phyloP scores from a whole-genome alignment of 2,329 filamentous ascomycete genomes.

The Fusarium sp. region DNA sequence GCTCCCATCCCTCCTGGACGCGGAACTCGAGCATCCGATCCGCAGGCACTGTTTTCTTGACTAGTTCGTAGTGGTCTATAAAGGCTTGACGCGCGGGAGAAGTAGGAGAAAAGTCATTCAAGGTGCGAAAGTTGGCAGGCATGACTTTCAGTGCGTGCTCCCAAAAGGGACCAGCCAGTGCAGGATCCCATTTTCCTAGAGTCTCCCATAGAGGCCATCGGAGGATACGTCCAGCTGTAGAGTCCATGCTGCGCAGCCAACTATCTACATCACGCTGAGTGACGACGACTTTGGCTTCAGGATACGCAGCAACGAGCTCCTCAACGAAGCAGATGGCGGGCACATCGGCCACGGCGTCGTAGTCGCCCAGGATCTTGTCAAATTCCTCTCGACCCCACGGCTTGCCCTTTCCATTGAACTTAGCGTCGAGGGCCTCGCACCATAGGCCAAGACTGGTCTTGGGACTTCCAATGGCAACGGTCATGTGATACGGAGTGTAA shows the following conservation, averaged over 20 bases:
- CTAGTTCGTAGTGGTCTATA: slow-evolving; percentile 10
- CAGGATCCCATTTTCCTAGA: slow-evolving; percentile 11
- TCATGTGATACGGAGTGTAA: slow-evolving; percentile 31
- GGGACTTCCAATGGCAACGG: slow-evolving; percentile 7
- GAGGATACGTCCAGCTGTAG: slow-evolving; percentile 12
- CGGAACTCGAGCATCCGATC: slow-evolving; percentile 16
- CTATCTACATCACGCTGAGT: slow-evolving; percentile 18
- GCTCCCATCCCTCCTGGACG: slow-evolving; percentile 24
- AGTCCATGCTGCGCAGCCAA: slow-evolving; percentile 32
- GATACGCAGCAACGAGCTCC: slow-evolving; percentile 32
- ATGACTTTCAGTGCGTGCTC: slow-evolving; percentile 25
- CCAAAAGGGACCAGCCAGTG: slow-evolving; percentile 24
- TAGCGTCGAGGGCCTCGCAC: slow-evolving; percentile 36
- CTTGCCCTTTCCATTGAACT: slow-evolving; percentile 25
- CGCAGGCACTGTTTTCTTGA: background rate
- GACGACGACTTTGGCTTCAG: slow-evolving; percentile 30
- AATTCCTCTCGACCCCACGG: slow-evolving; percentile 31
- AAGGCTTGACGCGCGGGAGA: slow-evolving; percentile 22
- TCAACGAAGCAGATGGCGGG: slow-evolving; percentile 31
- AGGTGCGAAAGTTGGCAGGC: slow-evolving; percentile 11
- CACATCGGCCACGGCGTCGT: slow-evolving; percentile 24
- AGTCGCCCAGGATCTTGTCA: slow-evolving; percentile 24
- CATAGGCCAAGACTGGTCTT: slow-evolving; percentile 25
- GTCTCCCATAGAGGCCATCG: slow-evolving; percentile 36
- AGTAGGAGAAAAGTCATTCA: slow-evolving; percentile 20